These are phyloP conservation scores for Nyssa sinensis DNA, from an alignment of 148 eudicot genomes.

Conservation along the genomic window DNA sequence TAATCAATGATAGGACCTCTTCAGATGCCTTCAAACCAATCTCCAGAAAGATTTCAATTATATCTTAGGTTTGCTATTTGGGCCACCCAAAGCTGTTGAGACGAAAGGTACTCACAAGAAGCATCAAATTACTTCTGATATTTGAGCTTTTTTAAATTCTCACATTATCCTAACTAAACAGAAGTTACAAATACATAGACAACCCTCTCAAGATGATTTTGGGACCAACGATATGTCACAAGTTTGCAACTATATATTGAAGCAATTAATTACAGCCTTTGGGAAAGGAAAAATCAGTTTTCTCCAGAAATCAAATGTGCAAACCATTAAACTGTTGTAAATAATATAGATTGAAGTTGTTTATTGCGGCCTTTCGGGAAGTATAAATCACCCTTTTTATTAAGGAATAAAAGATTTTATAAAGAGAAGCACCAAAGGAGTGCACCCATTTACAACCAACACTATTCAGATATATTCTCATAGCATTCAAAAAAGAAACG, in stretches of 20 bases:
- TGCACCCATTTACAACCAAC: no score
- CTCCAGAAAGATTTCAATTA: background rate
- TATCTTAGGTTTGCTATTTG: background rate
- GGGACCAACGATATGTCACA: background rate
- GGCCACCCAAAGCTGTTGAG: background rate
- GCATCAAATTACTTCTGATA: background rate
- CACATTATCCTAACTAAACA: background rate
- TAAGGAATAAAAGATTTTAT: no score
- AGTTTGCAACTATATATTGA: background rate
- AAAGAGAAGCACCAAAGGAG: no score
- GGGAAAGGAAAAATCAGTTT: background rate
- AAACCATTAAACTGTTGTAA: background rate
- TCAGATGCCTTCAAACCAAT: background rate
- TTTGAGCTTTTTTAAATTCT: no score
- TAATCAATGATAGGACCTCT: background rate
- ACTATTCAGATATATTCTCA: no score
- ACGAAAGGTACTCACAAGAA: background rate
- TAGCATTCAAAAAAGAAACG: no score
- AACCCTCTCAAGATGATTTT: background rate
- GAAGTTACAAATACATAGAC: background rate
- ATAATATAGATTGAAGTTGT: no score
- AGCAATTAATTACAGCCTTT: background rate
- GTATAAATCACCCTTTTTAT: no score
- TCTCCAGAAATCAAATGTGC: background rate
- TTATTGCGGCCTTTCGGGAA: no score